Percentiles rank a stretch among this genome's conserved stretches.
These are phyloP conservation scores for Panaeolus papilionaceus DNA, from an alignment of 768 basidiomycete species.

Conservation along the genomic window DNA sequence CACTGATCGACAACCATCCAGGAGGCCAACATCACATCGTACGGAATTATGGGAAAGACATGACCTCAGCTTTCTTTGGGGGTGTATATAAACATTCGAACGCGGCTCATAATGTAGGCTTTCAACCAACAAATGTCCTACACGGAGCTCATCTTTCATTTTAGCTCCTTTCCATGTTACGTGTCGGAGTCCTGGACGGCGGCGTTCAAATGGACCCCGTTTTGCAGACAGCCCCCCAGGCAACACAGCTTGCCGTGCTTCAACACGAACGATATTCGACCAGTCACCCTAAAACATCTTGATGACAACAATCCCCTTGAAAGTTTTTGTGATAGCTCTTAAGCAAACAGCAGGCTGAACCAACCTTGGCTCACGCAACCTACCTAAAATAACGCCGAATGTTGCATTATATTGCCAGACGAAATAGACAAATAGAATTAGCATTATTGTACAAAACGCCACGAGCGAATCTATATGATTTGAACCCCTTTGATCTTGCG, in stretches of 20 bases:
- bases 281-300: not conserved
- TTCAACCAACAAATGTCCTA: slow-evolving; percentile 6
- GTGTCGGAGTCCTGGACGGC: slow-evolving; percentile 35
- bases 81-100: slow-evolving; percentile 85
- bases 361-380: not conserved
- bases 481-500: slow-evolving; percentile 10
- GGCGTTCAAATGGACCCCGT: slow-evolving; percentile 29
- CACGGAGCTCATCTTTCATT: not conserved
- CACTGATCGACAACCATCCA: slow-evolving; percentile 79
- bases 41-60: slow-evolving; percentile 76
- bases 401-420: not conserved
- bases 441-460: not conserved
- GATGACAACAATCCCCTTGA: not conserved
- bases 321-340: not conserved
- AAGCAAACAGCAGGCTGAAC: not conserved
- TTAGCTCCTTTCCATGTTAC: slow-evolving; percentile 66
- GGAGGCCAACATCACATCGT: slow-evolving; percentile 71
- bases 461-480: slow-evolving; percentile 1
- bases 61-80: slow-evolving; percentile 86
- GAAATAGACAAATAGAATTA: not conserved
- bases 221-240: slow-evolving; percentile 29
- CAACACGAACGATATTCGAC: not conserved
- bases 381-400: not conserved
- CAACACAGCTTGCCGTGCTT: slow-evolving; percentile 49
- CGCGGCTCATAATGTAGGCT: slow-evolving; percentile 77